Percentiles rank a stretch among this genome's conserved stretches.
phyloP scores from a whole-genome alignment of 495 filamentous ascomycete genomes.

The Parmelia sp. region DNA sequence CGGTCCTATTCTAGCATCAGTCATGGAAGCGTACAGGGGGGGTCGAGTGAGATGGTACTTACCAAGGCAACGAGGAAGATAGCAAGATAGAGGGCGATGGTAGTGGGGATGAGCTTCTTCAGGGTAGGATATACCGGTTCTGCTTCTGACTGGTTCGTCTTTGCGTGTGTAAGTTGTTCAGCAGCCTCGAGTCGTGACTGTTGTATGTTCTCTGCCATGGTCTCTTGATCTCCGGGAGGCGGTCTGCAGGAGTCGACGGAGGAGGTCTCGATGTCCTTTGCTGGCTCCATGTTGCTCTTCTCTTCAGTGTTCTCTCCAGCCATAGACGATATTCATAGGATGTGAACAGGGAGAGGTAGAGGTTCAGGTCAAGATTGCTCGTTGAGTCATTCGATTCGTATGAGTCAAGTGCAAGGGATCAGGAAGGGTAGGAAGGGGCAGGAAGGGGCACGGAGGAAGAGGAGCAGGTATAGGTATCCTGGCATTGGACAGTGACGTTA shows the following conservation, averaged over 20 bases:
- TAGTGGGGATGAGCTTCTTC: conserved; percentile 24
- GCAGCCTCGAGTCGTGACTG: not conserved
- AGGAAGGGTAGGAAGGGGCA: not conserved
- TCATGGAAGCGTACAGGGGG: not conserved
- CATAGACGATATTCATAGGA: no score
- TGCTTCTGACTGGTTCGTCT: conserved; percentile 4
- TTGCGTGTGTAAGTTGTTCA: conserved; percentile 1
- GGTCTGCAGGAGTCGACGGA: not conserved
- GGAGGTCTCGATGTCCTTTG: not conserved
- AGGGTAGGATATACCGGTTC: conserved; percentile 25
- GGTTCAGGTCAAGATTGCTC: not conserved
- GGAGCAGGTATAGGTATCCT: not conserved
- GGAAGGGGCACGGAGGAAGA: not conserved
- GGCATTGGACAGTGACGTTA: not conserved
- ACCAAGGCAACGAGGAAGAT: conserved; percentile 36
- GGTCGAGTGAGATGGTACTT: not conserved
- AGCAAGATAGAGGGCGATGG: conserved; percentile 31
- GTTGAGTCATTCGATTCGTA: not conserved
- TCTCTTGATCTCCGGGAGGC: conserved; percentile 5
- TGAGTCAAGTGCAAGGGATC: not conserved
- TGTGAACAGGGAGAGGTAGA: no score
- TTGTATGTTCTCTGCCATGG: conserved; percentile 7
- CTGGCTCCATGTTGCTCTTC: not conserved
- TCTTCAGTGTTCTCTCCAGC: not conserved
- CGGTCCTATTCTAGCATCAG: conserved; percentile 12